These are phyloP conservation scores for Hemileccinum rubropunctum DNA, from an alignment of 768 basidiomycete species.

Conservation along the genomic window DNA sequence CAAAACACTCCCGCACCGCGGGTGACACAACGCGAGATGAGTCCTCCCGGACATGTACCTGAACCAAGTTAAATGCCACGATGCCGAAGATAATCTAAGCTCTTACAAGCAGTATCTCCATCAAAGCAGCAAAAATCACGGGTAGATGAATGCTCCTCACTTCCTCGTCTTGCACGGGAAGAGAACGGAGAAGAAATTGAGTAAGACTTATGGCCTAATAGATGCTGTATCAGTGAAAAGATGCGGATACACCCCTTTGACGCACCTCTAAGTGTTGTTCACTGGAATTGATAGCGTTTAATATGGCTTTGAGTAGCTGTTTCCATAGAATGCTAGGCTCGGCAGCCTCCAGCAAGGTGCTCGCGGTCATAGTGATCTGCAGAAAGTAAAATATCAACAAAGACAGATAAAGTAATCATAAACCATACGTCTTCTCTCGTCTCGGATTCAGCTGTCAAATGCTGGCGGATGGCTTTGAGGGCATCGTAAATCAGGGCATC, in stretches of 20 bases:
- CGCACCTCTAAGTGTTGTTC: conserved; percentile 48
- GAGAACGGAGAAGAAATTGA: conserved; percentile 67
- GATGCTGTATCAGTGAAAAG: conserved; percentile 4
- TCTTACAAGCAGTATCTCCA: conserved; percentile 63
- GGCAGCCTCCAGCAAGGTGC: conserved; percentile 86
- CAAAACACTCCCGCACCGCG: conserved; percentile 40
- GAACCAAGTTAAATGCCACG: conserved; percentile 3
- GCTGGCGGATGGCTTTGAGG: conserved; percentile 64
- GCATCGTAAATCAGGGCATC: conserved; percentile 77
- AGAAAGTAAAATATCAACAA: conserved; percentile 1
- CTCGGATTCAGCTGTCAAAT: conserved; percentile 52
- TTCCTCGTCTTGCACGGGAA: conserved; percentile 85
- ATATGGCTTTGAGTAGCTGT: conserved; percentile 57
- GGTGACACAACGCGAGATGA: conserved; percentile 33
- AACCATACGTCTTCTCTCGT: conserved; percentile 58
- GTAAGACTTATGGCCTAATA: conserved; percentile 64
- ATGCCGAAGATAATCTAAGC: not conserved
- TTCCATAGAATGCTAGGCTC: conserved; percentile 91
- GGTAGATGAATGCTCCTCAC: conserved; percentile 79
- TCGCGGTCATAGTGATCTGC: conserved; percentile 78
- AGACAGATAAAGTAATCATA: not conserved
- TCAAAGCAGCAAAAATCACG: conserved; percentile 64
- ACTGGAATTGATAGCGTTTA: conserved; percentile 50
- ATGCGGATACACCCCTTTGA: not conserved
- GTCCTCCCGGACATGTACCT: conserved; percentile 40